A percentile compares a stretch with the other conserved stretches of the same genome.
Conservation (phyloP, 1,139 yeast species). For the Lodderomyces beijingensis region DNA sequence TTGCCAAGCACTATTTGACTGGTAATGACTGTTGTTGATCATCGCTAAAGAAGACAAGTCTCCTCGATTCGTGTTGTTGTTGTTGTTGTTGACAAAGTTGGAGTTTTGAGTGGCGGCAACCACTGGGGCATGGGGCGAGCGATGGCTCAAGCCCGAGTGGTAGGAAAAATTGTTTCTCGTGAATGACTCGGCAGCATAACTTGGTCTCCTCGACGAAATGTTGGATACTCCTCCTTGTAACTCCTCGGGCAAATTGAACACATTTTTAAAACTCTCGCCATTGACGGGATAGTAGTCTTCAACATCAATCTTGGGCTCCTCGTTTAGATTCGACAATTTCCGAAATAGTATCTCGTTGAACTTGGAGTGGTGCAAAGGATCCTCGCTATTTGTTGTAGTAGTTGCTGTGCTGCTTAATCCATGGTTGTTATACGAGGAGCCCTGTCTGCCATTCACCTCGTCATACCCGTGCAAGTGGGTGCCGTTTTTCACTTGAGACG, state of each 20-base stretch:
- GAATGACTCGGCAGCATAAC: constrained; percentile 59
- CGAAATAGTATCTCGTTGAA: constrained; percentile 28
- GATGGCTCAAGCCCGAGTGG: constrained; percentile 2
- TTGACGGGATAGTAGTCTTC: constrained; percentile 6
- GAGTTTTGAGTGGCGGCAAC: constrained; percentile 10
- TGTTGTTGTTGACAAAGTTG: constrained; percentile 9
- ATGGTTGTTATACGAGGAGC: no score
- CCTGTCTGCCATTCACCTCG: no score
- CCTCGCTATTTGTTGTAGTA: constrained; percentile 7
- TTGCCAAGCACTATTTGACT: constrained; percentile 5
- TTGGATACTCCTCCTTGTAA: constrained; percentile 63
- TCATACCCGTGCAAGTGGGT: no score
- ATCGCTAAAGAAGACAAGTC: constrained; percentile 19
- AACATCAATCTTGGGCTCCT: constrained; percentile 5
- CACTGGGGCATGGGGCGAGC: constrained; percentile 6
- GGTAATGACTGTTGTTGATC: constrained; percentile 17
- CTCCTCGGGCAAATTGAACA: constrained; percentile 52
- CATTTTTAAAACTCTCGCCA: constrained; percentile 10
- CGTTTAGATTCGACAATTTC: constrained; percentile 21
- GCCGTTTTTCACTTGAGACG: no score
- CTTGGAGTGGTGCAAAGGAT: constrained; percentile 13
- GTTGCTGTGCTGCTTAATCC: no score
- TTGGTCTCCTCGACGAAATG: constrained; percentile 59
- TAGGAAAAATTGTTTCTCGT: constrained; percentile 28
- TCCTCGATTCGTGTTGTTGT: constrained; percentile 1